Conservation (phyloP, 495 filamentous ascomycete genomes). For the Penicillium odoratum region DNA sequence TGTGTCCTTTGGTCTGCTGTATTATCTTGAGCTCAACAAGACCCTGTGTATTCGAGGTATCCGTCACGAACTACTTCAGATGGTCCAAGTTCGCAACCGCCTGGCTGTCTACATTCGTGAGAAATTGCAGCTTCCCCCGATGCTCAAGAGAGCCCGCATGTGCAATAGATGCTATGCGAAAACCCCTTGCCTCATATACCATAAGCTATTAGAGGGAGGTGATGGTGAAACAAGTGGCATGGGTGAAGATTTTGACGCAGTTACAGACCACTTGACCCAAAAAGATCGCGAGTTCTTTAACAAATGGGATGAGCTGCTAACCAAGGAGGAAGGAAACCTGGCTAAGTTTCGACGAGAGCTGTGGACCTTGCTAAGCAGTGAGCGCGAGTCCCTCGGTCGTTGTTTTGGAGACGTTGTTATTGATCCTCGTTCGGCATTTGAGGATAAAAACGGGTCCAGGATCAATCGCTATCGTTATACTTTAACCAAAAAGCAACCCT, state of each 20-base stretch:
- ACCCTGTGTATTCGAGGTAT: conserved; percentile 81
- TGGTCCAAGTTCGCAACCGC: conserved; percentile 95
- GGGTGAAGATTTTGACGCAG: conserved; percentile 70
- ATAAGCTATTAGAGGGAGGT: conserved; percentile 86
- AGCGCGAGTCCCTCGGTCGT: conserved; percentile 83
- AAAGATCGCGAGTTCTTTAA: conserved; percentile 79
- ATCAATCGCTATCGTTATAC: conserved; percentile 90
- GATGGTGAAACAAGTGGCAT: conserved; percentile 76
- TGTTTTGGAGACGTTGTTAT: conserved; percentile 76
- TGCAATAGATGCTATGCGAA: conserved; percentile 88
- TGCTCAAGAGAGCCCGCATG: conserved; percentile 74
- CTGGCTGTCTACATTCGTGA: conserved; percentile 82
- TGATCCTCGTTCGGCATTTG: conserved; percentile 69
- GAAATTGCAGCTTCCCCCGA: conserved; percentile 74
- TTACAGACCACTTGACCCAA: conserved; percentile 71
- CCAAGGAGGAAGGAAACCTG: conserved; percentile 88
- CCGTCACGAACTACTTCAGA: conserved; percentile 82
- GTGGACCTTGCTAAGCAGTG: conserved; percentile 90
- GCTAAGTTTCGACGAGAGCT: conserved; percentile 83
- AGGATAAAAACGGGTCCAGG: conserved; percentile 65
- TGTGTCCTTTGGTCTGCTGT: conserved; percentile 83
- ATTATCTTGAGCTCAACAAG: conserved; percentile 89
- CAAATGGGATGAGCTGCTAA: conserved; percentile 91
- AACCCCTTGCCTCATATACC: conserved; percentile 87
- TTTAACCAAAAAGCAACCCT: conserved; percentile 64